These are phyloP conservation scores for Leccinum disarticulatum DNA, from an alignment of 768 basidiomycete genomes.

Conservation along the genomic window DNA sequence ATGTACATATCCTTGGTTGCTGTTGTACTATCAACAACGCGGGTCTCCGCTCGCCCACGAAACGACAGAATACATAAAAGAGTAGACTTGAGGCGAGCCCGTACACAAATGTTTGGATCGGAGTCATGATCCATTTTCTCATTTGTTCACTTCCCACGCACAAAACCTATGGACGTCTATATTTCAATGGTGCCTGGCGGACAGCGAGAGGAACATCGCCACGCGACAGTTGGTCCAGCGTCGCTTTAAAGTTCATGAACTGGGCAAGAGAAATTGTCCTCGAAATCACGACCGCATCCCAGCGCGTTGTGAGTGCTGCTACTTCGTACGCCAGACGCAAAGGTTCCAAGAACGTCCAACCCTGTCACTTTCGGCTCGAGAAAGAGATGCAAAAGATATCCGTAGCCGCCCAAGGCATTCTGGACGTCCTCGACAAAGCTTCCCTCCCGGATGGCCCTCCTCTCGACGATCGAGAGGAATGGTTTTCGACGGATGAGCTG, in stretches of 20 bases:
- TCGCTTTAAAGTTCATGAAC: not conserved
- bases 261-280: not conserved
- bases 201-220: not conserved
- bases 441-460: not conserved
- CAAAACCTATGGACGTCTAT: too few relatives aligned
- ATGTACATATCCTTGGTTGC: too few relatives aligned
- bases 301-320: not conserved
- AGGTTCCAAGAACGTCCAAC: not conserved
- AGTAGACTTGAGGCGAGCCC: too few relatives aligned
- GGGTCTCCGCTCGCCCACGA: too few relatives aligned
- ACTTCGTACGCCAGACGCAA: constrained; percentile 2
- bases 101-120: too few relatives aligned
- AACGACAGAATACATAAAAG: too few relatives aligned
- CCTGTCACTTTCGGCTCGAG: constrained; percentile 15
- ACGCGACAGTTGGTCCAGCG: not conserved
- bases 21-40: too few relatives aligned
- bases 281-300: constrained; percentile 2
- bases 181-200: too few relatives aligned
- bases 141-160: too few relatives aligned
- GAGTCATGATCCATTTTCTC: too few relatives aligned
- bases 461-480: constrained; percentile 12
- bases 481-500: constrained; percentile 10
- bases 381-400: constrained; percentile 13
- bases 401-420: constrained; percentile 2
- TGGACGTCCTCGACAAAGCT: constrained; percentile 1